Percentiles rank a stretch among this genome's conserved stretches.
Conservation (phyloP, 2,329 filamentous ascomycete genomes). For the Sphaerulina musiva region DNA sequence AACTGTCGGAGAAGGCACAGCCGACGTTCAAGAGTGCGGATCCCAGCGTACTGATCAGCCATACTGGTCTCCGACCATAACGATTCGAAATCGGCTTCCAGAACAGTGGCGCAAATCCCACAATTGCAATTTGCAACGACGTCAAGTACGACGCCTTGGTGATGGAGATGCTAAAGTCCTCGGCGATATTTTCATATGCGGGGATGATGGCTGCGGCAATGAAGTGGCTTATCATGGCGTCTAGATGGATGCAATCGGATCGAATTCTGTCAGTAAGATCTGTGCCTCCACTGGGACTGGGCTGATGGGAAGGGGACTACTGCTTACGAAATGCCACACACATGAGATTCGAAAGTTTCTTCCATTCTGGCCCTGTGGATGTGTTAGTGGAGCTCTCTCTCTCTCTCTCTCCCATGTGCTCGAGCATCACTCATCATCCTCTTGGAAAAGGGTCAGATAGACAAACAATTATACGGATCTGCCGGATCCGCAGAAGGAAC, state of each 20-base stretch:
- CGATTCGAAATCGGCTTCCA: conserved; percentile 52
- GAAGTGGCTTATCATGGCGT: conserved; percentile 52
- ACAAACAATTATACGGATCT: conserved; percentile 49
- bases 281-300: too few species aligned
- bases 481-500: conserved; percentile 46
- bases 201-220: conserved; percentile 50
- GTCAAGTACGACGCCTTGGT: conserved; percentile 50
- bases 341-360: conserved; percentile 44
- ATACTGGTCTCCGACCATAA: conserved; percentile 51
- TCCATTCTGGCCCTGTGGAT: conserved; percentile 39
- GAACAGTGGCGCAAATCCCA: conserved; percentile 50
- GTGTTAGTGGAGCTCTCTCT: background rate
- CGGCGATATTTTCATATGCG: conserved; percentile 49
- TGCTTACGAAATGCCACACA: conserved; percentile 40
- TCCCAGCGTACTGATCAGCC: conserved; percentile 46
- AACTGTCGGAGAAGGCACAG: conserved; percentile 46
- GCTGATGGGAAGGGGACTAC: too few species aligned
- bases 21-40: conserved; percentile 49
- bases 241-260: background rate
- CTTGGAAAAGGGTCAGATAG: background rate
- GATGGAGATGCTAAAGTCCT: conserved; percentile 45
- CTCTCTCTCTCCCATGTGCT: too few species aligned
- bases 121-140: conserved; percentile 50
- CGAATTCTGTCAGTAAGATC: background rate
- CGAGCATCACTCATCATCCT: background rate